Conservation (phyloP, 2,329 filamentous ascomycete species). For the Claviceps sp. region DNA sequence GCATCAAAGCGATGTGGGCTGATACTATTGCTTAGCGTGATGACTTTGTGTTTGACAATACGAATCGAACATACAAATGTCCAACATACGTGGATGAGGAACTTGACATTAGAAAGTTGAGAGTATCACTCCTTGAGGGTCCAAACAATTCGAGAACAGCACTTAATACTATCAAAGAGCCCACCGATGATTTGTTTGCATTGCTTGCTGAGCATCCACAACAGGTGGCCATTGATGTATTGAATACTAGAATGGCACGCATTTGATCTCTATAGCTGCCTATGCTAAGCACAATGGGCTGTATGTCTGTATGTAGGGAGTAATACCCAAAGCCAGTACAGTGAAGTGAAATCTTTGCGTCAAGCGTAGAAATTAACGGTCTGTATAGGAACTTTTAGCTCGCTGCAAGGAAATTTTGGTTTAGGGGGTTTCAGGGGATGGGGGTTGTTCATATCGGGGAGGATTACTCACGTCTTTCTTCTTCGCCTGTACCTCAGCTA, state of each 20-base stretch:
- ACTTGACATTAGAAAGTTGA: too few relatives aligned
- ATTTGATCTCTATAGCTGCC: not conserved
- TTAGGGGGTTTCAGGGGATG: too few relatives aligned
- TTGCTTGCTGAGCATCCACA: not conserved
- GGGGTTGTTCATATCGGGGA: too few relatives aligned
- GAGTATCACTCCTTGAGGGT: too few relatives aligned
- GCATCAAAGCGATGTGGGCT: too few relatives aligned
- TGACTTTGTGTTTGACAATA: too few relatives aligned
- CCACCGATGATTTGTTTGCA: not conserved
- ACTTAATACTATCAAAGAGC: not conserved
- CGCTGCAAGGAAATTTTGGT: not conserved
- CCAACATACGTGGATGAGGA: too few relatives aligned
- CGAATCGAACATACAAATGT: too few relatives aligned
- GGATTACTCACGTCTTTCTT: slow-evolving; percentile 64
- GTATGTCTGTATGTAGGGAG: not conserved
- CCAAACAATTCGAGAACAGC: too few relatives aligned
- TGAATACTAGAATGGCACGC: not conserved
- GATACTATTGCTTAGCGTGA: too few relatives aligned
- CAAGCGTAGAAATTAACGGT: slow-evolving; percentile 46
- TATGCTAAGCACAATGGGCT: not conserved
- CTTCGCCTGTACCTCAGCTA: slow-evolving; percentile 87
- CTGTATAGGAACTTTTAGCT: slow-evolving; percentile 16
- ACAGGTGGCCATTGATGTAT: not conserved
- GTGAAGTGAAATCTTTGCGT: slow-evolving; percentile 1
- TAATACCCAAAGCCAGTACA: not conserved